Base-by-base conservation (phyloP, 371 early-diverging fungal genomes). In the Lichtheimia ramosa region DNA sequence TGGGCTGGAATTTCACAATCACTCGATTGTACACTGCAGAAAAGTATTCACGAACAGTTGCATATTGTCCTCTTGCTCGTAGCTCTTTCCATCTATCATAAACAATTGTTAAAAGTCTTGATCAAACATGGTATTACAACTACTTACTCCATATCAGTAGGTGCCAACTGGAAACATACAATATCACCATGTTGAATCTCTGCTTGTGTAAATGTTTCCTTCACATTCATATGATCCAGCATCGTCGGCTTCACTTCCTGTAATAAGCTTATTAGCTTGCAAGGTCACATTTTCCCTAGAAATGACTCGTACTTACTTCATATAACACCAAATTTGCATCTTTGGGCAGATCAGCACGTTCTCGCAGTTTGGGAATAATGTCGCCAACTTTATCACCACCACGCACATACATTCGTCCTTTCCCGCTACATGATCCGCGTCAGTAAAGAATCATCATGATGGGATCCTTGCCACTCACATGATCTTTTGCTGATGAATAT, bases 111-210 rank as follows among this genome's bases (percentile, higher is more conserved):
- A 57, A 18, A 14, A 8, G n/a, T 34, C 14, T 15, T 15, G 18
- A 20, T 40, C 28, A 18, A 24, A 25, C 18, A 7, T 15, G n/a
- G n/a, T n/a, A 24, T 3, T 0, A 12, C 18, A 13, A 3, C 6
- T 21, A 51, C 83, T 54, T 83, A 89, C 89, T 88, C 82, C 55
- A 81, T 72, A n/a, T 69, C 68, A 0, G 75, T 64, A 39, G 84
- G 43, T 6, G 77, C 83, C 21, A 73, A 74, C 65, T 93, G 93
- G 76, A 86, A 90, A 67, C 89, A 89, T 53, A 96, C 82, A 54
- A 95, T 95, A 66, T 96, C 95, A 12, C 97, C 96, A 59, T 83
- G 52, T 61, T 89, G 88, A 42, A 96, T 79, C 66, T 94, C 94
- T 28, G 92, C 83, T 20, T 70, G 63, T 5, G 58, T 61, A 68